Conservation (phyloP, 805 yeast genomes). For the Candida khao-thaluensis region DNA sequence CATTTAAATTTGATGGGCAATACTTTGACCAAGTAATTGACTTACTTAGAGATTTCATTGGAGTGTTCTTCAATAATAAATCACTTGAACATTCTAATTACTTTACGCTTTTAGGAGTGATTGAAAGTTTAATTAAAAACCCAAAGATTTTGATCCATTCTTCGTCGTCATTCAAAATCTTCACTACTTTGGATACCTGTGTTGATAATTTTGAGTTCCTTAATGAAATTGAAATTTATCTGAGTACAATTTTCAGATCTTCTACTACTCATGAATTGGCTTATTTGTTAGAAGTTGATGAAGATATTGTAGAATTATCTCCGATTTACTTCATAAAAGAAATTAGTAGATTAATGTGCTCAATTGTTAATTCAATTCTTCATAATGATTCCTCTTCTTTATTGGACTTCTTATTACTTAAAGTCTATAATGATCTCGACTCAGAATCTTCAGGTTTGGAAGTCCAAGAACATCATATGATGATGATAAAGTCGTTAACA, state of each 20-base stretch:
- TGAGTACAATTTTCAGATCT: conserved; percentile 18
- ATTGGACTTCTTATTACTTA: conserved; percentile 27
- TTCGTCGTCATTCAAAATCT: conserved; percentile 27
- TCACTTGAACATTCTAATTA: conserved; percentile 30
- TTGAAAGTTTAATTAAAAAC: conserved; percentile 28
- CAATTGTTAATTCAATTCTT: conserved; percentile 31
- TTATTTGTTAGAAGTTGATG: conserved; percentile 21
- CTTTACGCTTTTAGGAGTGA: conserved; percentile 34
- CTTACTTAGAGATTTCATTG: conserved; percentile 27
- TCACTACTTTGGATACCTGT: conserved; percentile 32
- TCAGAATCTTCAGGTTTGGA: conserved; percentile 17
- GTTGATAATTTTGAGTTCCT: conserved; percentile 40
- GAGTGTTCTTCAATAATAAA: conserved; percentile 22
- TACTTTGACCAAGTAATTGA: conserved; percentile 26
- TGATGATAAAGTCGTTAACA: conserved; percentile 28
- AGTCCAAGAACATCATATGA: conserved; percentile 24
- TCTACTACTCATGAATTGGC: conserved; percentile 16
- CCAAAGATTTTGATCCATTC: conserved; percentile 27
- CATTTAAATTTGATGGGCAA: conserved; percentile 21
- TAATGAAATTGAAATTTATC: conserved; percentile 33
- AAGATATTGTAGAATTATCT: conserved; percentile 29
- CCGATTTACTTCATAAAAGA: conserved; percentile 36
- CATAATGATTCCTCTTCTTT: conserved; percentile 24
- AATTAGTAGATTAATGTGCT: conserved; percentile 35
- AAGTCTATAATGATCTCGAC: conserved; percentile 23